Evolutionary conservation across 257 asterid genomes (phyloP).

Genomic region (Primulina eburnea): DNA sequence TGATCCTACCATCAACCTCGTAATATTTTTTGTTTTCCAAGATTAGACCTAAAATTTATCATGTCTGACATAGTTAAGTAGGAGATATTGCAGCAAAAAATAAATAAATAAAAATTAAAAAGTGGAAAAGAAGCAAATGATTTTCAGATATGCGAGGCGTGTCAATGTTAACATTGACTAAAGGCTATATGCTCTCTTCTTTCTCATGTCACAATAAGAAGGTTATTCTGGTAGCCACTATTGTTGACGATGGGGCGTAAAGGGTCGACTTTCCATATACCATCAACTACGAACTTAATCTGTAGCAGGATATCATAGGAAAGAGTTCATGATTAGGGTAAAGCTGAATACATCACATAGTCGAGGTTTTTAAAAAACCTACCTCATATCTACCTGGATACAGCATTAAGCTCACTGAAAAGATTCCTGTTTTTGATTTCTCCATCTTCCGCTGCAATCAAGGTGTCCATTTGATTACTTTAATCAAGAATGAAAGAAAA

Average conservation of each 20-base stretch:
- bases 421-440: conserved; percentile 59
- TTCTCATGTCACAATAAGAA: conserved; percentile 47
- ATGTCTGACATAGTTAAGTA: background rate
- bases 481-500: background rate
- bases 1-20: background rate
- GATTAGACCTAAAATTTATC: background rate
- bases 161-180: conserved; percentile 23
- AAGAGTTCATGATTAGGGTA: background rate
- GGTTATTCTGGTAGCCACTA: conserved; percentile 70
- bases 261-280: conserved; percentile 79
- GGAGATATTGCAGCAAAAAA: background rate
- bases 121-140: background rate
- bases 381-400: conserved; percentile 97
- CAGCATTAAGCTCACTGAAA: conserved; percentile 59
- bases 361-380: background rate
- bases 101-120: no score
- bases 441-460: conserved; percentile 84
- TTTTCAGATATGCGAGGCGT: background rate
- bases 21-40: background rate
- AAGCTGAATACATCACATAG: conserved; percentile 9
- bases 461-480: conserved; percentile 14
- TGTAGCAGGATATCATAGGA: conserved; percentile 29
- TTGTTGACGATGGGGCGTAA: conserved; percentile 56
- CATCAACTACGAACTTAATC: conserved; percentile 93
- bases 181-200: conserved; percentile 1